A percentile compares a stretch with the other conserved stretches of the same genome.
Conservation (phyloP, 345 rosid species). For the thale cress (Arabidopsis thaliana) region DNA sequence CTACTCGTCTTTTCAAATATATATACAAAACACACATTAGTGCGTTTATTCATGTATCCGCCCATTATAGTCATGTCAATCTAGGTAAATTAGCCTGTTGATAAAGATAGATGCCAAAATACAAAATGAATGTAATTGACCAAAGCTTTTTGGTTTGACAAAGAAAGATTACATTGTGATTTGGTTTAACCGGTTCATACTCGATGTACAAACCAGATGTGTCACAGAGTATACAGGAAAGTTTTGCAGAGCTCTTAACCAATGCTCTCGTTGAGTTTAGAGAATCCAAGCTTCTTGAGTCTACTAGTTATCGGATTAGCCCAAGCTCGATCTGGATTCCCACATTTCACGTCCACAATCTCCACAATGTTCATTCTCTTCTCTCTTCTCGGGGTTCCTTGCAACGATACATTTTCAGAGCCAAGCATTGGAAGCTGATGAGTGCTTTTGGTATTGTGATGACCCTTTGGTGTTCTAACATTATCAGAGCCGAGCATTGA, state of each 20-base stretch:
- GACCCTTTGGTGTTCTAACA: slow-evolving; percentile 55
- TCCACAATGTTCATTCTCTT: slow-evolving; percentile 72
- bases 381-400: slow-evolving; percentile 69
- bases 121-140: neutral
- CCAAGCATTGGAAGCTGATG: slow-evolving; percentile 71
- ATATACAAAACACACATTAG: slow-evolving; percentile 1
- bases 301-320: slow-evolving; percentile 69
- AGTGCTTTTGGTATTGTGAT: slow-evolving; percentile 42
- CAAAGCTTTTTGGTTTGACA: slow-evolving; percentile 33
- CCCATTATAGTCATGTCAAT: neutral
- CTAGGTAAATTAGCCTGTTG: neutral
- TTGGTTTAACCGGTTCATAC: slow-evolving; percentile 30
- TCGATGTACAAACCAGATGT: slow-evolving; percentile 19
- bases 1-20: slow-evolving; percentile 19
- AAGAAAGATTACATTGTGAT: slow-evolving; percentile 25
- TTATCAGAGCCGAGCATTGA: slow-evolving; percentile 69
- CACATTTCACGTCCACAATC: slow-evolving; percentile 86
- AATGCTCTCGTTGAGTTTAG: slow-evolving; percentile 80
- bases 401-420: slow-evolving; percentile 57
- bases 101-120: no score
- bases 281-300: slow-evolving; percentile 94
- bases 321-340: slow-evolving; percentile 83
- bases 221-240: neutral
- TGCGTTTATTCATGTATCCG: neutral
- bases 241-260: slow-evolving; percentile 43